These are phyloP conservation scores for Candida manassasensis DNA, from an alignment of 805 yeast genomes.

Conservation along the genomic window DNA sequence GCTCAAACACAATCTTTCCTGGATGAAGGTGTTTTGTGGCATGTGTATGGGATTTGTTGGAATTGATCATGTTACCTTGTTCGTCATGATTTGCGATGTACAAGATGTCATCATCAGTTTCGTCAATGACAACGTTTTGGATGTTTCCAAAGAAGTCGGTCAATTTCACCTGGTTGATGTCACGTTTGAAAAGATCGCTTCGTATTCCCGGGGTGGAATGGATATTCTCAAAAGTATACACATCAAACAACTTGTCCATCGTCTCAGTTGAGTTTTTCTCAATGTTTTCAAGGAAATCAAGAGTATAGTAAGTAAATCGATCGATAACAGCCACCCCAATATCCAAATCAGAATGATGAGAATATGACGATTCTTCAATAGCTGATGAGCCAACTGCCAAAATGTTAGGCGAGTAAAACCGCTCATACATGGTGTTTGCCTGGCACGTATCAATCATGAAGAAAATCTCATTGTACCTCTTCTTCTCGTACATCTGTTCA, in stretches of 20 bases:
- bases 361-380: constrained; percentile 83
- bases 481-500: constrained; percentile 94
- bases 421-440: constrained; percentile 95
- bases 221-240: constrained; percentile 77
- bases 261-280: constrained; percentile 72
- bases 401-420: constrained; percentile 87
- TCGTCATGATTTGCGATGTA: constrained; percentile 31
- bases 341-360: constrained; percentile 93
- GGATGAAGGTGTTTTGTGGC: background rate
- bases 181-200: constrained; percentile 68
- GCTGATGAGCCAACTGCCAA: constrained; percentile 89
- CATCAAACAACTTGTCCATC: constrained; percentile 77
- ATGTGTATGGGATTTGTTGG: background rate
- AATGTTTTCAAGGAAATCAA: constrained; percentile 81
- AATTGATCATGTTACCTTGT: constrained; percentile 12
- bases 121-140: constrained; percentile 67
- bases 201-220: constrained; percentile 94
- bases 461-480: constrained; percentile 88
- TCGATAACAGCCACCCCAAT: constrained; percentile 98
- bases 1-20: constrained; percentile 8
- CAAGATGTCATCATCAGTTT: constrained; percentile 45
- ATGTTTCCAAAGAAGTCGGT: constrained; percentile 95
- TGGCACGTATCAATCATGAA: constrained; percentile 99
- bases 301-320: constrained; percentile 86
- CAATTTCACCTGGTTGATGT: constrained; percentile 62